These are phyloP conservation scores for Gynostemma pentaphyllum DNA, from an alignment of 306 rosid genomes.

Conservation along the genomic window DNA sequence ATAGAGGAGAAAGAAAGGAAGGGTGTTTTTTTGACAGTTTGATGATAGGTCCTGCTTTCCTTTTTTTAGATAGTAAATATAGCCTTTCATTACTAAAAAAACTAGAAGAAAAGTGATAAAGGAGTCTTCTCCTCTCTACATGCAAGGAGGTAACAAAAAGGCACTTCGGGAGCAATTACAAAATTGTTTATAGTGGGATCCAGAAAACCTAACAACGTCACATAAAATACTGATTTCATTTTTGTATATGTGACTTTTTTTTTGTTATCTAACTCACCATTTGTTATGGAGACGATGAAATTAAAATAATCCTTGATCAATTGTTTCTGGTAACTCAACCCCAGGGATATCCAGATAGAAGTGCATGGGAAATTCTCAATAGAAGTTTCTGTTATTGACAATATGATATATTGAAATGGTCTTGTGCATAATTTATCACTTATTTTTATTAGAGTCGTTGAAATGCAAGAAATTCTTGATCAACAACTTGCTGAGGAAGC, in stretches of 20 bases:
- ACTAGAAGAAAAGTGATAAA: too few species aligned
- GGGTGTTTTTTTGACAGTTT: neutral
- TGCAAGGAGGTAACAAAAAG: too few species aligned
- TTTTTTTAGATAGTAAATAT: too few species aligned
- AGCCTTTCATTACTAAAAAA: too few species aligned
- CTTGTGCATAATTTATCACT: conserved; percentile 8
- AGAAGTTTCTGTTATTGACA: conserved; percentile 9
- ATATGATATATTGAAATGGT: conserved; percentile 2
- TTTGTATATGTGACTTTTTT: too few species aligned
- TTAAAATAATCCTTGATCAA: neutral
- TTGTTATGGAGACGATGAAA: conserved; percentile 1
- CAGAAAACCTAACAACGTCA: too few species aligned
- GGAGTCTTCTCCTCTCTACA: too few species aligned
- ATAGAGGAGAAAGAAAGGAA: neutral
- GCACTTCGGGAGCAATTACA: too few species aligned
- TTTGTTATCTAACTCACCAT: too few species aligned
- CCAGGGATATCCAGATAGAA: neutral
- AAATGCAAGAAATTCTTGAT: conserved; percentile 96
- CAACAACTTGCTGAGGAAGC: conserved; percentile 97
- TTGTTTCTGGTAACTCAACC: neutral
- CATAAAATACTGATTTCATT: too few species aligned
- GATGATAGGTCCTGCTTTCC: neutral
- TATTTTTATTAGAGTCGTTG: conserved; percentile 60
- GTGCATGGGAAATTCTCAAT: conserved; percentile 1
- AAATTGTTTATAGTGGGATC: too few species aligned